These are phyloP conservation scores for Raffaelea arxii DNA, from an alignment of 2,329 filamentous ascomycete genomes.

Conservation along the genomic window DNA sequence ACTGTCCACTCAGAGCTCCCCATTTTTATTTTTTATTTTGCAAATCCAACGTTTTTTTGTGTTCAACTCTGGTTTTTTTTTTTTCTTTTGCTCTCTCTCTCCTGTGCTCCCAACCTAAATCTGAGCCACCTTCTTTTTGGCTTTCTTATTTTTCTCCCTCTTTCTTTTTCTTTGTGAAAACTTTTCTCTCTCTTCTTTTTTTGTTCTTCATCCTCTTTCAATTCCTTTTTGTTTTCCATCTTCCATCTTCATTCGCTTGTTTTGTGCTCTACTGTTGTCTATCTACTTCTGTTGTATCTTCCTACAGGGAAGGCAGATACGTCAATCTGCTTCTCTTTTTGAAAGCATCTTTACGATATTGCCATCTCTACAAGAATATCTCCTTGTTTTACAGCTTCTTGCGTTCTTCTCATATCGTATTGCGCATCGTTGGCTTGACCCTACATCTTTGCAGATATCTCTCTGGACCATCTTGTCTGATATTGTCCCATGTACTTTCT, in stretches of 20 bases:
- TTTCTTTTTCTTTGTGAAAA: background rate
- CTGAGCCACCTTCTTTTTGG: background rate
- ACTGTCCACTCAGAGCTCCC: no score
- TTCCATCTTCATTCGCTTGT: background rate
- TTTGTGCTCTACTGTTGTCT: no score
- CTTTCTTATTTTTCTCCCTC: background rate
- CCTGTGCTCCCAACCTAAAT: background rate
- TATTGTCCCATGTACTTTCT: no score
- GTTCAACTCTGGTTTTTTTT: background rate
- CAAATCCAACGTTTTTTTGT: background rate
- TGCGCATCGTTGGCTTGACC: no score
- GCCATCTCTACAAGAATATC: background rate
- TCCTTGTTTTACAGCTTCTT: background rate
- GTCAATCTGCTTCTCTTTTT: background rate
- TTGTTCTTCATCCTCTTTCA: background rate
- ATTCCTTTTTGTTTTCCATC: background rate
- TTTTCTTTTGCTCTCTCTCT: background rate
- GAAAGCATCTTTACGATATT: background rate
- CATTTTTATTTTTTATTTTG: background rate
- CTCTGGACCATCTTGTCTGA: background rate
- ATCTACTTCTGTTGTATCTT: no score
- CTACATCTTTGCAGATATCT: no score
- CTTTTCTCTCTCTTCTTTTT: no score
- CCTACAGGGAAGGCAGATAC: no score
- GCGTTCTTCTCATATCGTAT: no score